Base-by-base conservation (phyloP, 768 basidiomycete species). In the Daedaleopsis sinensis region DNA sequence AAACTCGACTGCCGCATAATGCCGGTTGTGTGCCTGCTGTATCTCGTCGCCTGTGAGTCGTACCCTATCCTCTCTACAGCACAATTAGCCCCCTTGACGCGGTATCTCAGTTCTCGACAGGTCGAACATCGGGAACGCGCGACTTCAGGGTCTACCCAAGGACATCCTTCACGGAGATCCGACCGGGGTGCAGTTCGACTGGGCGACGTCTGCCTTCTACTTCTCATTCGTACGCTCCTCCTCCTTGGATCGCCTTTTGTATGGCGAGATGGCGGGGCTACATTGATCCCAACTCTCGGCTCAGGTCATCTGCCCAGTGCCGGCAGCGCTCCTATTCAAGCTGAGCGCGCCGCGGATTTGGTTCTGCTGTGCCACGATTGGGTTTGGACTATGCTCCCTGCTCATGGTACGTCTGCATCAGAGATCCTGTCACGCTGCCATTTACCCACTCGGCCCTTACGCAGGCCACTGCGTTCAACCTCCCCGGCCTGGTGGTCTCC, bases 61-160 rank as follows among this genome's bases (percentile, higher is more conserved):
- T 27, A 38, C 48, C 5, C 15, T 46, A 32, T 19, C n/a, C 37
- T 21, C 15, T 27, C 21, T 19, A n/a, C 11, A 8, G 12, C 46
- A 21, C 10, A 59, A 19, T 4, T 18, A 11, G 18, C 3, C 54
- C n/a, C 2, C 54, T 19, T 32, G 27, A 42, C 11, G 39, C 11
- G 11, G 18, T 42, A 42, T 42, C 11, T 43, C 59, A 70, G 78
- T 86, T 70, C 78, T 94, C 51, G 91, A 93, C 71, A 83, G 91
- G 56, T 85, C 87, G 0, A 92, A 92, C 69, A 69, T 91, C 38
- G 91, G 91, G 18, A 93, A 93, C 69, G 91, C 91, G 51, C 82
- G 90, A 54, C 76, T 92, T 39, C 88, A 88, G 74, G 86, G 88
- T 13, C 74, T 93, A 15, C 82, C 87, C 3, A 70, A 83, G 39